These are phyloP conservation scores for Allomyces macrogynus DNA, from an alignment of 192 early-diverging fungal genomes.

Conservation along the genomic window DNA sequence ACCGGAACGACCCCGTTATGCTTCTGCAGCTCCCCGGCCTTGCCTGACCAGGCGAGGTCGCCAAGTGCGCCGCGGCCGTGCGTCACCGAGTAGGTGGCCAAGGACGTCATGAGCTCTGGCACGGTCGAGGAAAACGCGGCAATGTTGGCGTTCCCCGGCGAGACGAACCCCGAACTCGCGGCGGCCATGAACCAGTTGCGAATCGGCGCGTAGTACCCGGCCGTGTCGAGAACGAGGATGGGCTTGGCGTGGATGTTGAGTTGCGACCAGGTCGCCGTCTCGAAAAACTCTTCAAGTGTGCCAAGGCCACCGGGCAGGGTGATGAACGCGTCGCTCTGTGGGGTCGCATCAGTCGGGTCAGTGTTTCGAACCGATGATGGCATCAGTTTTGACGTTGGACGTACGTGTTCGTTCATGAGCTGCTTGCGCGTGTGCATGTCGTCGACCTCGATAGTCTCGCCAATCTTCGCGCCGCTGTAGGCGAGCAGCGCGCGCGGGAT, in stretches of 20 bases:
- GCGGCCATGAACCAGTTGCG: conserved; percentile 37
- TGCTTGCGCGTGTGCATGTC: conserved; percentile 74
- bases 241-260: conserved; percentile 65
- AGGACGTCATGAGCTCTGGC: no score
- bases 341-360: neutral
- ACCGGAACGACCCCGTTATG: no score
- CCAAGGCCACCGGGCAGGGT: conserved; percentile 73
- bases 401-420: conserved; percentile 42
- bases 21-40: no score
- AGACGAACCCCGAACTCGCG: conserved; percentile 9
- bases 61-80: no score
- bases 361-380: neutral
- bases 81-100: no score
- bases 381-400: neutral
- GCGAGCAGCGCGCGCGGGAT: conserved; percentile 44
- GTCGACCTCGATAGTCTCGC: conserved; percentile 35
- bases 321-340: conserved; percentile 45
- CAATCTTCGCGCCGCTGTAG: conserved; percentile 23
- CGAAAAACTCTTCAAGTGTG: conserved; percentile 73
- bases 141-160: neutral
- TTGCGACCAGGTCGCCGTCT: conserved; percentile 60
- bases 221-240: conserved; percentile 52
- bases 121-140: no score
- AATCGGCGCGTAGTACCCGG: conserved; percentile 54
- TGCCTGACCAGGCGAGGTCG: no score